Percentiles rank a stretch among this genome's conserved stretches.
Evolutionary conservation across 1,284 basidiomycete species (phyloP).

Genomic region (Pulveroboletus sp.): DNA sequence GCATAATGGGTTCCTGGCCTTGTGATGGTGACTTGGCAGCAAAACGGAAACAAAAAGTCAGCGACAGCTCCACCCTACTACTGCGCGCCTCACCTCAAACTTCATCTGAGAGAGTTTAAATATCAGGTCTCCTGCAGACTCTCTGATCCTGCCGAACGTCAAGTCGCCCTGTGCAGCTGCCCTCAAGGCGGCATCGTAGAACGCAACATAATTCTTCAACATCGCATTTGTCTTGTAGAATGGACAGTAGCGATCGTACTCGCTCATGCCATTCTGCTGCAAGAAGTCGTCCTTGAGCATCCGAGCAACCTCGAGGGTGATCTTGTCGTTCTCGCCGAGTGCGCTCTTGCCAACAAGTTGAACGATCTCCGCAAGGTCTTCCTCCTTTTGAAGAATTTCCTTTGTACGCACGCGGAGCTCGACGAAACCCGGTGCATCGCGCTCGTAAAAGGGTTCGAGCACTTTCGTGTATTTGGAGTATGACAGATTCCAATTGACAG

Average conservation of each 20-base stretch:
- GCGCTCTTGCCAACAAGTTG: slow-evolving; percentile 99
- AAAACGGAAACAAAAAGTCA: slow-evolving; percentile 22
- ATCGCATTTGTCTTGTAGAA: slow-evolving; percentile 98
- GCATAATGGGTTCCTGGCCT: slow-evolving; percentile 76
- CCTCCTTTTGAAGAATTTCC: slow-evolving; percentile 97
- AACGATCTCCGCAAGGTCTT: slow-evolving; percentile 97
- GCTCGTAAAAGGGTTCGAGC: slow-evolving; percentile 92
- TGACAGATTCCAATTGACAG: slow-evolving; percentile 98
- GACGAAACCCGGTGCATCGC: slow-evolving; percentile 88
- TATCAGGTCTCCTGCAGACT: slow-evolving; percentile 84
- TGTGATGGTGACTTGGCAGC: slow-evolving; percentile 71
- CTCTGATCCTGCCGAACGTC: slow-evolving; percentile 93
- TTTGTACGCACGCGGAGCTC: slow-evolving; percentile 90
- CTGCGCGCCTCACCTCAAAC: slow-evolving; percentile 69
- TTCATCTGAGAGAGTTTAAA: slow-evolving; percentile 98
- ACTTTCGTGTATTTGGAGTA: slow-evolving; percentile 99
- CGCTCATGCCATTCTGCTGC: slow-evolving; percentile 98
- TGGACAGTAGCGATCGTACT: slow-evolving; percentile 96
- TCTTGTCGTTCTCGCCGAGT: slow-evolving; percentile 96
- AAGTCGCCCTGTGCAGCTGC: slow-evolving; percentile 84
- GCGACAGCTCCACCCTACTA: slow-evolving; percentile 3
- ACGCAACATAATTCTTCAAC: slow-evolving; percentile 94
- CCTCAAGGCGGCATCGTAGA: slow-evolving; percentile 86
- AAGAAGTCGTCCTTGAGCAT: slow-evolving; percentile 99
- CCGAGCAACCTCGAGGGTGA: slow-evolving; percentile 94